phyloP scores from a whole-genome alignment of 371 early-diverging fungal genomes.

The Coelomomyces lativittatus region DNA sequence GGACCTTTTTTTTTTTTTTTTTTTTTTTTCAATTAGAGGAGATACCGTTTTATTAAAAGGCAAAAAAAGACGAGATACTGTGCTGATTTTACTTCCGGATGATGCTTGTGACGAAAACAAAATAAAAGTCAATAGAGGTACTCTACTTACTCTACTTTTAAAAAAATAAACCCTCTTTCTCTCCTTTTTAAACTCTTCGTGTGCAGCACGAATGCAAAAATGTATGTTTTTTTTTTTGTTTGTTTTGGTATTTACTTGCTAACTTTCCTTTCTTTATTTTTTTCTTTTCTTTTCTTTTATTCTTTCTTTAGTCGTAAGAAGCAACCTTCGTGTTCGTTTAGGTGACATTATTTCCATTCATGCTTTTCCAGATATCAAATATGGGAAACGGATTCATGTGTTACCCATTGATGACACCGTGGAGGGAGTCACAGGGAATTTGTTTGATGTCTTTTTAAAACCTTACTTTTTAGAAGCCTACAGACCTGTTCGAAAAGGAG shows the following conservation, averaged over 20 bases:
- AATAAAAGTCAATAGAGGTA: constrained; percentile 80
- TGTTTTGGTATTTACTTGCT: neutral
- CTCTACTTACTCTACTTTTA: neutral
- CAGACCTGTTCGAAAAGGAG: constrained; percentile 86
- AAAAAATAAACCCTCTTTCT: neutral
- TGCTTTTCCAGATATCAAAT: constrained; percentile 84
- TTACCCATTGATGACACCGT: constrained; percentile 96
- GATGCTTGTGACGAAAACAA: constrained; percentile 80
- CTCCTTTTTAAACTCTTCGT: constrained; percentile 12
- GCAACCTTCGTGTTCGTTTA: constrained; percentile 89
- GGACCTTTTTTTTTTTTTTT: neutral
- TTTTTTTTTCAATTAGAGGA: constrained; percentile 33
- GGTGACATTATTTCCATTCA: constrained; percentile 96
- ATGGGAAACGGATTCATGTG: constrained; percentile 86
- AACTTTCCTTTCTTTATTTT: constrained; percentile 11
- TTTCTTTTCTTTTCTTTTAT: neutral
- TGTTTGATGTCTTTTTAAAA: constrained; percentile 93
- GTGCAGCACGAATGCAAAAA: neutral
- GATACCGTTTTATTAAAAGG: constrained; percentile 94
- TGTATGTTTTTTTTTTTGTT: neutral
- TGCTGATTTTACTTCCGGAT: constrained; percentile 80
- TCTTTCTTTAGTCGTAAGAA: constrained; percentile 60
- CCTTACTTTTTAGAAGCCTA: constrained; percentile 94
- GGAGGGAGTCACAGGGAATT: constrained; percentile 88
- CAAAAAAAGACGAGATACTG: constrained; percentile 93